A percentile compares a stretch with the other conserved stretches of the same genome.
Evolutionary conservation across 73 alveolate genomes (phyloP).

Genomic region (Paramecium sexaurelia): DNA sequence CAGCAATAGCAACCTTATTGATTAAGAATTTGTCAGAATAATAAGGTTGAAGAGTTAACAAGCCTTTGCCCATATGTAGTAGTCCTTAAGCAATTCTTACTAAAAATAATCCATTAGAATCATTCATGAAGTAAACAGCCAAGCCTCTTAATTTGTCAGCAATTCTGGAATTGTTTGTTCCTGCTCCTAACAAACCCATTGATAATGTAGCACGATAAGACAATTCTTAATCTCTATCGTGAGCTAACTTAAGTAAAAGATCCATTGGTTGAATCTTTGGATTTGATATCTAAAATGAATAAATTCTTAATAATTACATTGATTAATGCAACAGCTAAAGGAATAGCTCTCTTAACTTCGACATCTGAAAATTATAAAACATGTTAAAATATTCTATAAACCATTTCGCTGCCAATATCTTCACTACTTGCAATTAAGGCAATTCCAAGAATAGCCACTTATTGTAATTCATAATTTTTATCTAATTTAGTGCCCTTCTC

Average conservation of each 20-base stretch:
- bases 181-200: slow-evolving; percentile 92
- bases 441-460: slow-evolving; percentile 62
- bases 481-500: slow-evolving; percentile 31
- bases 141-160: slow-evolving; percentile 89
- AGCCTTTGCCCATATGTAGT: slow-evolving; percentile 88
- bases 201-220: slow-evolving; percentile 77
- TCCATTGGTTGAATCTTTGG: slow-evolving; percentile 67
- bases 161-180: slow-evolving; percentile 93
- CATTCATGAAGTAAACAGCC: slow-evolving; percentile 85
- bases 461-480: slow-evolving; percentile 44
- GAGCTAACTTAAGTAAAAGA: slow-evolving; percentile 53
- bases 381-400: slow-evolving; percentile 56
- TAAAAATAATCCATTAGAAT: slow-evolving; percentile 85
- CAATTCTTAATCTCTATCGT: slow-evolving; percentile 54
- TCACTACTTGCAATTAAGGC: slow-evolving; percentile 68
- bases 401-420: slow-evolving; percentile 69
- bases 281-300: slow-evolving; percentile 46
- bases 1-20: slow-evolving; percentile 88
- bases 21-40: slow-evolving; percentile 89
- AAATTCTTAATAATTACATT: not conserved
- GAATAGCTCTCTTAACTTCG: slow-evolving; percentile 66
- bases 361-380: slow-evolving; percentile 59
- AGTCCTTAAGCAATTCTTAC: slow-evolving; percentile 95
- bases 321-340: slow-evolving; percentile 63
- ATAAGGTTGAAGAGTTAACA: slow-evolving; percentile 85